These are phyloP conservation scores for Jamesozyma lodderae DNA, from an alignment of 805 yeast species.

Conservation along the genomic window DNA sequence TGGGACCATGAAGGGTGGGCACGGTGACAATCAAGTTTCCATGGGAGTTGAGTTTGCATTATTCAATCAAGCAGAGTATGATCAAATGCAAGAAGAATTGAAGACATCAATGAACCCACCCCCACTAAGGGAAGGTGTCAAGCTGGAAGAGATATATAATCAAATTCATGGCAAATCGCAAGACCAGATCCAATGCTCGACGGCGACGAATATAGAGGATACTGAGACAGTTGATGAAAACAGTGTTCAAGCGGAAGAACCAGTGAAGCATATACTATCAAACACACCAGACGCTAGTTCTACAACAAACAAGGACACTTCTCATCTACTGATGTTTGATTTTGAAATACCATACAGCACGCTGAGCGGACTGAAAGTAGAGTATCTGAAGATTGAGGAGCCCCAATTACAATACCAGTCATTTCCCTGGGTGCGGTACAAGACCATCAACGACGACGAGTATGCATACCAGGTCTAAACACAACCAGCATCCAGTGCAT, in stretches of 20 bases:
- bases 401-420: slow-evolving; percentile 51
- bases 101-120: slow-evolving; percentile 32
- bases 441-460: slow-evolving; percentile 36
- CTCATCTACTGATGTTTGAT: slow-evolving; percentile 35
- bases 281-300: neutral
- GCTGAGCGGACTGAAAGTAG: slow-evolving; percentile 58
- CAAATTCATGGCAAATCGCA: slow-evolving; percentile 19
- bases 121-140: slow-evolving; percentile 28
- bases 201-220: neutral
- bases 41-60: slow-evolving; percentile 49
- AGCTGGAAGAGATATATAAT: slow-evolving; percentile 28
- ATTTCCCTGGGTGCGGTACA: slow-evolving; percentile 73
- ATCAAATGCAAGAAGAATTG: slow-evolving; percentile 18
- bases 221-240: neutral
- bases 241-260: too few species aligned
- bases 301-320: neutral
- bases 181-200: neutral
- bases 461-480: slow-evolving; percentile 24
- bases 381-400: slow-evolving; percentile 59
- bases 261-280: too few species aligned
- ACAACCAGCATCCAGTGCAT: too few species aligned
- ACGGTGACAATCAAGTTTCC: slow-evolving; percentile 42
- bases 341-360: slow-evolving; percentile 60
- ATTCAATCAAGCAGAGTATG: slow-evolving; percentile 22
- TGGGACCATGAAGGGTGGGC: slow-evolving; percentile 42